Evolutionary conservation across 306 rosid genomes (phyloP), one percentile per base, ranked within the genome.

Genomic region (Dryas octopetala): DNA sequence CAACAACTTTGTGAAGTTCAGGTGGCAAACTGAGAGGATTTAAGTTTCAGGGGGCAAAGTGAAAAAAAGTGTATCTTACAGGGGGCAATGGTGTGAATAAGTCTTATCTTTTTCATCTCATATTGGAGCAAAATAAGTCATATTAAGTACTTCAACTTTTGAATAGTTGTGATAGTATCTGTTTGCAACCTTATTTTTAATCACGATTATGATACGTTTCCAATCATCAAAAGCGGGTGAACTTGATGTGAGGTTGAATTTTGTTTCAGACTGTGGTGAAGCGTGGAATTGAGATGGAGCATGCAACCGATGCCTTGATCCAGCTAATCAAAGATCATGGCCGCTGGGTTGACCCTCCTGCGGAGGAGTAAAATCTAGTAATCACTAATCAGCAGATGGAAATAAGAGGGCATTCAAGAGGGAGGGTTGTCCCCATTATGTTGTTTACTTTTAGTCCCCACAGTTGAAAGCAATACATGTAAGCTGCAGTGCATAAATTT

Each of bases 251-350:
- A 70, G 68, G 62, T 80, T 83, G 43, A 55, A 78, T 82, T 57
- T 9, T 66, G 67, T 77, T 76, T 43, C 97, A 95, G 99, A 88
- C 86, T 0, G 97, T 95, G 74, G 90, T 95, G 87, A 90, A 86
- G 90, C 99, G 99, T 12, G 99, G 80, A 68, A 90, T 95, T 64
- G 99, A 61, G 43, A 95, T 95, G 99, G 99, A 89, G 84, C 83
- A 84, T 46, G 99, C 99, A 17, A 95, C 99, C 0, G 82, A 95
- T 76, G 97, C 99, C 41, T 83, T 95, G 86, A 95, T 95, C 62
- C 93, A 88, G 80, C 93, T 95, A 15, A 90, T 95, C 45, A 95
- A 95, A 80, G 99, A 92, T 69, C 85, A 92, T 26, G 97, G 91
- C 67, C 97, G 97, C 32, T 95, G 99, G 99, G 89, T 89, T 23